Evolutionary conservation across 495 filamentous ascomycete genomes (phyloP).

Genomic region (Xylaria cubensis): DNA sequence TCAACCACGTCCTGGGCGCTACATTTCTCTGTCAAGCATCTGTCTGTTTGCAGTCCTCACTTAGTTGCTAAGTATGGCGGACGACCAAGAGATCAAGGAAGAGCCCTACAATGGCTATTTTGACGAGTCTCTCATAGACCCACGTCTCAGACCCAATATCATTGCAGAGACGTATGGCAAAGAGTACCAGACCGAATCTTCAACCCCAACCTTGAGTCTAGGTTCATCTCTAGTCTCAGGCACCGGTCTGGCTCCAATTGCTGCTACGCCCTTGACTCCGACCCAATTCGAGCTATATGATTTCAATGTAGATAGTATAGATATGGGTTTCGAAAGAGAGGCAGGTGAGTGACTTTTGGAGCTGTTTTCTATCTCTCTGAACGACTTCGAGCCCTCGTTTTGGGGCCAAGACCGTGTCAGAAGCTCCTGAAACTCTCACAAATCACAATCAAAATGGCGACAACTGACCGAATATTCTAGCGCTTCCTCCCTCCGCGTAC

Average conservation of each 20-base stretch:
- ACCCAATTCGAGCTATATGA: neutral
- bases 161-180: neutral
- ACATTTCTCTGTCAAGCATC: neutral
- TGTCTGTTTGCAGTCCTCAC: neutral
- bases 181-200: neutral
- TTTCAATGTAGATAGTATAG: neutral
- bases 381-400: neutral
- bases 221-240: neutral
- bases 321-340: neutral
- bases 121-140: conserved; percentile 13
- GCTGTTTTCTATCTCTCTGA: neutral
- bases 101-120: neutral
- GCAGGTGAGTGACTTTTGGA: neutral
- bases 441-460: neutral
- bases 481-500: conserved; percentile 1
- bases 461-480: neutral
- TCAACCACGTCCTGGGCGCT: neutral
- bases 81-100: neutral
- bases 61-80: neutral
- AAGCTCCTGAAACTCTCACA: too few species aligned
- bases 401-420: neutral
- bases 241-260: neutral
- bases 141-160: conserved; percentile 1
- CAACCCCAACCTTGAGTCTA: neutral
- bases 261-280: neutral